phyloP scores from a whole-genome alignment of 164 flowering plant species.

The Echeveria elegans region DNA sequence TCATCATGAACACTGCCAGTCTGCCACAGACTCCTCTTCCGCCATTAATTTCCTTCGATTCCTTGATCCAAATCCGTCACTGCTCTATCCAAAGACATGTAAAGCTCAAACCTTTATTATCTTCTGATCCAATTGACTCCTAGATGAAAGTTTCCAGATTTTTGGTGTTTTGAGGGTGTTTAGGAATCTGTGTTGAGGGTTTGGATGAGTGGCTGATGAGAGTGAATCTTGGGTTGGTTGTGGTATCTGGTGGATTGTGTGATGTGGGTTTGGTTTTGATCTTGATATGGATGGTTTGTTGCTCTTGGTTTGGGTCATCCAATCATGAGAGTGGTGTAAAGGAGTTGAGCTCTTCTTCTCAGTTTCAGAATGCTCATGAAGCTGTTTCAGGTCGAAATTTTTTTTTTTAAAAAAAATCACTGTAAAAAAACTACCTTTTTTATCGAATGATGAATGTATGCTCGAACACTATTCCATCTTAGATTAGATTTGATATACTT shows the following conservation, averaged over 20 bases:
- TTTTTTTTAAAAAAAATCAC: too few species aligned
- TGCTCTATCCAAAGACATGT: not conserved
- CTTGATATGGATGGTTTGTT: constrained; percentile 49
- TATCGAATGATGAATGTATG: not conserved
- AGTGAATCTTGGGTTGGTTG: not conserved
- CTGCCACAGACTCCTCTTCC: not conserved
- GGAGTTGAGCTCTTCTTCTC: constrained; percentile 12
- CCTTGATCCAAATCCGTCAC: not conserved
- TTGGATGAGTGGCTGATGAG: not conserved
- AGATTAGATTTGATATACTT: too few species aligned
- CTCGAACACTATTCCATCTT: too few species aligned
- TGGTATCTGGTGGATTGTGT: not conserved
- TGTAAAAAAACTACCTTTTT: too few species aligned
- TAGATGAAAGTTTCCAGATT: not conserved
- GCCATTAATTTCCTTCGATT: not conserved
- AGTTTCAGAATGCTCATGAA: not conserved
- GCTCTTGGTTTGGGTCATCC: constrained; percentile 52
- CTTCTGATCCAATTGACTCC: not conserved
- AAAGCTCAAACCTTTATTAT: not conserved
- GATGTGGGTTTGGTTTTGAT: constrained; percentile 2
- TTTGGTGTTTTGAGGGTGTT: not conserved
- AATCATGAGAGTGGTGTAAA: constrained; percentile 27
- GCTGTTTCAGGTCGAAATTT: not conserved
- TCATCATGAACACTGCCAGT: not conserved
- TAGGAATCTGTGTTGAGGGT: not conserved